Evolutionary conservation across 192 early-diverging fungal genomes (phyloP).

Genomic region (Bifiguratus adelaidae): DNA sequence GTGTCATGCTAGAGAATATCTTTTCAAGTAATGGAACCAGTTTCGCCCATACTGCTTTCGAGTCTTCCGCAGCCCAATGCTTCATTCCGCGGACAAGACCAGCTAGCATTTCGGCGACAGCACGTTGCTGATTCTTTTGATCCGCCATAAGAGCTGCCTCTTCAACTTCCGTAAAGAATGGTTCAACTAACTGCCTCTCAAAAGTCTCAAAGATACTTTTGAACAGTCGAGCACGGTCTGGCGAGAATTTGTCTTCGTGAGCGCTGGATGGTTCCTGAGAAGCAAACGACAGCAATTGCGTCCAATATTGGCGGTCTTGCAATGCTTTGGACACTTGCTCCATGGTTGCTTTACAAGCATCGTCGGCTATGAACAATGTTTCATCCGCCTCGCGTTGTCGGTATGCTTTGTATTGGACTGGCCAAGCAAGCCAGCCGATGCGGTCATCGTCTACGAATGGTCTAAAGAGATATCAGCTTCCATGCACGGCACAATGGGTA

Average conservation of each 20-base stretch:
- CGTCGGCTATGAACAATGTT: conserved; percentile 43
- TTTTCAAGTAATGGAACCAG: conserved; percentile 48
- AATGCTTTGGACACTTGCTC: conserved; percentile 42
- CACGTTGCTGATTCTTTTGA: conserved; percentile 71
- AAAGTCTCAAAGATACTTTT: conserved; percentile 61
- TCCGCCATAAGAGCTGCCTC: conserved; percentile 36
- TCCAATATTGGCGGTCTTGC: conserved; percentile 56
- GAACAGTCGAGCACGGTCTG: conserved; percentile 46
- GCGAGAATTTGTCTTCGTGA: conserved; percentile 57
- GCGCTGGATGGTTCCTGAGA: conserved; percentile 54
- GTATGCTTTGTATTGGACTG: conserved; percentile 45
- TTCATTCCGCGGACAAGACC: conserved; percentile 83
- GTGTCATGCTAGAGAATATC: conserved; percentile 52
- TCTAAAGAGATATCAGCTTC: conserved; percentile 7
- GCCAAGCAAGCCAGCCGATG: conserved; percentile 80
- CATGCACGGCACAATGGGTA: background rate
- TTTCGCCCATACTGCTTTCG: conserved; percentile 56
- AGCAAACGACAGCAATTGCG: conserved; percentile 42
- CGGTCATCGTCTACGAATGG: conserved; percentile 47
- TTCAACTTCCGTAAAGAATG: conserved; percentile 40
- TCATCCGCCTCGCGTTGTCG: background rate
- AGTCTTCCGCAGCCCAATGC: conserved; percentile 55
- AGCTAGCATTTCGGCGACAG: conserved; percentile 66
- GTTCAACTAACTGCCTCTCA: conserved; percentile 35
- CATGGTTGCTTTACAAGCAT: conserved; percentile 39